phyloP scores from a whole-genome alignment of 2,329 filamentous ascomycete genomes.

The Monascus ruber region DNA sequence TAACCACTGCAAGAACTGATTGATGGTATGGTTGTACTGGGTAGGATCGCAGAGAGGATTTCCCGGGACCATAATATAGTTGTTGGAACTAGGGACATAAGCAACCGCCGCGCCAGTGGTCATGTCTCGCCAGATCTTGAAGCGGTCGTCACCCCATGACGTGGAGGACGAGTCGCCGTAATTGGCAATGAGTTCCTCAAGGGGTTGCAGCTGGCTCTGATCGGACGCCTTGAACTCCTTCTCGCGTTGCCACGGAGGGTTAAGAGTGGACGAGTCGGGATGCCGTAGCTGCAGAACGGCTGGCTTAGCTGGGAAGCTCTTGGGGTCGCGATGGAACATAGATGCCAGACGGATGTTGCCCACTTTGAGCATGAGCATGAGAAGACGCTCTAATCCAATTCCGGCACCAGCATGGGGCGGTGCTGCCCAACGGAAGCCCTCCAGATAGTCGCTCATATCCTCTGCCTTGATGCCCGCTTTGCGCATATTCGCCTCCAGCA shows the following conservation, averaged over 20 bases:
- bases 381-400: constrained; percentile 77
- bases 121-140: constrained; percentile 74
- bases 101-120: constrained; percentile 72
- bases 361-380: constrained; percentile 75
- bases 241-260: constrained; percentile 47
- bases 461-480: constrained; percentile 62
- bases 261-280: constrained; percentile 73
- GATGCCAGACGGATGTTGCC: constrained; percentile 84
- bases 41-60: constrained; percentile 72
- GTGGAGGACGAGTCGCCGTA: constrained; percentile 93
- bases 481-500: constrained; percentile 68
- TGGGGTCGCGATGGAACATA: constrained; percentile 78
- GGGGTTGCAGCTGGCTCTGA: constrained; percentile 51
- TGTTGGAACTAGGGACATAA: constrained; percentile 59
- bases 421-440: constrained; percentile 77
- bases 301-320: constrained; percentile 64
- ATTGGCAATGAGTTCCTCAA: constrained; percentile 86
- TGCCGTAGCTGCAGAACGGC: constrained; percentile 59
- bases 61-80: constrained; percentile 74
- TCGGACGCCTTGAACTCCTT: constrained; percentile 32
- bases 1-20: constrained; percentile 63
- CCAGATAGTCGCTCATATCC: constrained; percentile 83
- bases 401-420: constrained; percentile 84
- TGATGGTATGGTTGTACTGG: constrained; percentile 64
- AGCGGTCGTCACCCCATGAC: constrained; percentile 82